Conservation (phyloP, 2,329 filamentous ascomycete species). For the Aspergillus pseudoviridinutans region DNA sequence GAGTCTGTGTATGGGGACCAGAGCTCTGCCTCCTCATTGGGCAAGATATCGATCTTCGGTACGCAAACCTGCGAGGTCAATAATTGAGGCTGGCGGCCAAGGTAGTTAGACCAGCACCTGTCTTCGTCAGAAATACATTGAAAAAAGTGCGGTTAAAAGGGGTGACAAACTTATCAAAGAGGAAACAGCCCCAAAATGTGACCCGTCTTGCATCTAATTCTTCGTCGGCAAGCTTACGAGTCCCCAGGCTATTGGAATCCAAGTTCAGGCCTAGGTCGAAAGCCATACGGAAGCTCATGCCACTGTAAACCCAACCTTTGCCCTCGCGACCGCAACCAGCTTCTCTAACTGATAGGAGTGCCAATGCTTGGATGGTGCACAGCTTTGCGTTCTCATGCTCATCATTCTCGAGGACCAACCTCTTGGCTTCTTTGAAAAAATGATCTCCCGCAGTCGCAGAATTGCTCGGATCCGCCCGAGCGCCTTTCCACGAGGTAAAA, state of each 20-base stretch:
- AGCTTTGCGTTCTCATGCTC: conserved; percentile 86
- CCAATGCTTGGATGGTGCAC: conserved; percentile 87
- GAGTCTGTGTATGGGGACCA: conserved; percentile 89
- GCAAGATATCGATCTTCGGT: conserved; percentile 86
- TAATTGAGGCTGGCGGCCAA: conserved; percentile 85
- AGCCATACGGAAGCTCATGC: conserved; percentile 98
- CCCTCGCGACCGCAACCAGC: conserved; percentile 91
- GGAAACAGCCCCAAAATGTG: conserved; percentile 95
- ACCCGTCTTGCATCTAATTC: conserved; percentile 86
- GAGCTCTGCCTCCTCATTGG: conserved; percentile 74
- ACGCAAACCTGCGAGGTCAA: conserved; percentile 75
- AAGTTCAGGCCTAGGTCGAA: conserved; percentile 90
- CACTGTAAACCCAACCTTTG: conserved; percentile 97
- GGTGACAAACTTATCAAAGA: conserved; percentile 77
- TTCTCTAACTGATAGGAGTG: conserved; percentile 93
- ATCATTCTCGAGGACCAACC: conserved; percentile 83
- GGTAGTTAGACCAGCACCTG: conserved; percentile 91
- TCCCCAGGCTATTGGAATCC: conserved; percentile 64
- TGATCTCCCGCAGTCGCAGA: conserved; percentile 87
- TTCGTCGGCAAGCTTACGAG: conserved; percentile 65
- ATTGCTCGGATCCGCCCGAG: conserved; percentile 67
- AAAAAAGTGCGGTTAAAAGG: neutral
- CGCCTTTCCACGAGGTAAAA: conserved; percentile 74
- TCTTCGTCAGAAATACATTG: conserved; percentile 11
- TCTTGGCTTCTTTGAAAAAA: conserved; percentile 91